Conservation (phyloP, 768 basidiomycete genomes). For the Chlorophyllum brunneum region DNA sequence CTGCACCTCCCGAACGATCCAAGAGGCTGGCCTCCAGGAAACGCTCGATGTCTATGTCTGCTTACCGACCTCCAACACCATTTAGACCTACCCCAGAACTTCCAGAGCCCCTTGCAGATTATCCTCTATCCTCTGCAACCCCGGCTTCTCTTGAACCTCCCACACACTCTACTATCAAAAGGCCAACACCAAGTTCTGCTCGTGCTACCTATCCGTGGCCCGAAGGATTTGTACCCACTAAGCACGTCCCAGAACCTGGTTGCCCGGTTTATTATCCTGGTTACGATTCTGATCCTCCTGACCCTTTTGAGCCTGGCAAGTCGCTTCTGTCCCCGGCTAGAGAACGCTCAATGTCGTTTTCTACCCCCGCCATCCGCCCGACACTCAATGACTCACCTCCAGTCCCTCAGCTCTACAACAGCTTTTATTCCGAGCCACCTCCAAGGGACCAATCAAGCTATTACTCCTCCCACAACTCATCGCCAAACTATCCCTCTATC, state of each 20-base stretch:
- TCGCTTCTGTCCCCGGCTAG: background rate
- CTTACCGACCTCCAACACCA: background rate
- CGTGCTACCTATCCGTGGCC: no score
- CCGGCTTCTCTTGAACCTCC: no score
- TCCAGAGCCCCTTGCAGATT: background rate
- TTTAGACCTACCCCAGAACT: background rate
- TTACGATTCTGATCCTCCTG: background rate
- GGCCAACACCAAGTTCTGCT: no score
- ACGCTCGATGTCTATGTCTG: background rate
- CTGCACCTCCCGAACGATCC: background rate
- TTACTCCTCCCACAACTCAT: constrained; percentile 12
- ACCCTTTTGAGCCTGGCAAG: background rate
- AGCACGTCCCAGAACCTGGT: no score
- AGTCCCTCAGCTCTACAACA: no score
- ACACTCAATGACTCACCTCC: constrained; percentile 1
- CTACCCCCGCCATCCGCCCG: constrained; percentile 4
- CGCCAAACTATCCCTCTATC: constrained; percentile 8
- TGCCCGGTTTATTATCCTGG: background rate
- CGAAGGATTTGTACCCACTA: no score
- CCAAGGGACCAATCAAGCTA: constrained; percentile 12
- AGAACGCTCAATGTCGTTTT: constrained; percentile 11
- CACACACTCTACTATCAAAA: no score
- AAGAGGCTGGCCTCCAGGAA: background rate
- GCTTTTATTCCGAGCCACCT: background rate
- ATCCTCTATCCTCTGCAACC: no score